Conservation (phyloP, 129 eudicot species). For the Smallanthus sonchifolius region DNA sequence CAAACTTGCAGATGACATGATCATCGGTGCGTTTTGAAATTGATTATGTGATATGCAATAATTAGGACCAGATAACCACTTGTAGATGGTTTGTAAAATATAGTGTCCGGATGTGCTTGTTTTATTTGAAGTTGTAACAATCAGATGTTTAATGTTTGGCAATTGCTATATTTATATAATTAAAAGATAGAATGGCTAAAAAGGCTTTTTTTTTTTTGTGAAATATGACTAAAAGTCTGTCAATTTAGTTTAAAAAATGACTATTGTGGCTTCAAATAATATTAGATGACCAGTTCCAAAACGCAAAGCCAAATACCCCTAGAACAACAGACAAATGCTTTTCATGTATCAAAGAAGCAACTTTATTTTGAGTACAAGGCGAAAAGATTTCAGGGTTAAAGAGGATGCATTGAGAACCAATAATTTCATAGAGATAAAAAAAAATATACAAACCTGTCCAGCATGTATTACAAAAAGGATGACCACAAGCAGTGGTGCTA, state of each 20-base stretch:
- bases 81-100: not conserved
- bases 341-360: not conserved
- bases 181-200: not conserved
- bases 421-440: not conserved
- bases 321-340: not conserved
- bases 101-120: not conserved
- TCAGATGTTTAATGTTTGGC: not conserved
- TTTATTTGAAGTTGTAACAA: not conserved
- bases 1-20: not conserved
- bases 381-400: not conserved
- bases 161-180: not conserved
- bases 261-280: not conserved
- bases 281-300: not conserved
- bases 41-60: not conserved
- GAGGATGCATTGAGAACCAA: not conserved
- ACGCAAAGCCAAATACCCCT: not conserved
- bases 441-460: constrained; percentile 22
- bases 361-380: not conserved
- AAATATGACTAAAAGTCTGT: not conserved
- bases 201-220: not conserved
- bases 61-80: not conserved
- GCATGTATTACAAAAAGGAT: constrained; percentile 38
- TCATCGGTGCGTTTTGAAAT: not conserved
- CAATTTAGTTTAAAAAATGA: not conserved
- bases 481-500: constrained; percentile 35